Percentiles rank a stretch among this genome's conserved stretches.
Conservation (phyloP, 2,329 filamentous ascomycete species). For the Aspergillus glaucus region DNA sequence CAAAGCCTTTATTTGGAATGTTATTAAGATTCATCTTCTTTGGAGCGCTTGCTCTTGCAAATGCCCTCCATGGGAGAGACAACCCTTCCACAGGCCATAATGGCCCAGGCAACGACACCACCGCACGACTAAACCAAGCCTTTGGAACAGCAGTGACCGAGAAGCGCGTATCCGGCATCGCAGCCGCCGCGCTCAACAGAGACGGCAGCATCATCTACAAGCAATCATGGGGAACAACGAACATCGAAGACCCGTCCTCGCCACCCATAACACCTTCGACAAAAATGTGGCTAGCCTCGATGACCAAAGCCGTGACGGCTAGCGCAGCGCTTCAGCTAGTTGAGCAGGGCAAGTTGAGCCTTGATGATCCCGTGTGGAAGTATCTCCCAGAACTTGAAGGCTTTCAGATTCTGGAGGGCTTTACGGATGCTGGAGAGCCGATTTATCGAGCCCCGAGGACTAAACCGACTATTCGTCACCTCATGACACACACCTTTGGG, state of each 20-base stretch:
- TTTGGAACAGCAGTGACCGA: conserved; percentile 3
- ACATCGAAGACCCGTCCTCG: conserved; percentile 29
- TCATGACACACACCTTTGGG: conserved; percentile 37
- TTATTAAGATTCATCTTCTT: no score
- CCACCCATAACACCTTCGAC: conserved; percentile 56
- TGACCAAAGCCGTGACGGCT: conserved; percentile 41
- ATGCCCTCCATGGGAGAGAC: no score
- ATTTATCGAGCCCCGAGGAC: no score
- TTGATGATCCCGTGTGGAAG: conserved; percentile 37
- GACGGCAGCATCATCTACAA: conserved; percentile 43
- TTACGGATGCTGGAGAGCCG: conserved; percentile 50
- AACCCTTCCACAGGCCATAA: no score
- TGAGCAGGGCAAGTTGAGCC: conserved; percentile 35
- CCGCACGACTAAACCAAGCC: no score
- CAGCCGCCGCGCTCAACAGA: conserved; percentile 44
- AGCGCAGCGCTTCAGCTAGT: conserved; percentile 46
- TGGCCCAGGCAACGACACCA: no score
- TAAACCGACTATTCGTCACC: no score
- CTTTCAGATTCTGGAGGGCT: conserved; percentile 46
- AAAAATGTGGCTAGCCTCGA: conserved; percentile 54
- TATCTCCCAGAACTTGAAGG: conserved; percentile 39
- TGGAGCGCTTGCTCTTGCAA: no score
- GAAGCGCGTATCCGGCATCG: conserved; percentile 40
- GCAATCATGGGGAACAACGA: conserved; percentile 44
- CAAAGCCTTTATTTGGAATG: no score